phyloP scores from a whole-genome alignment of 2,329 filamentous ascomycete species.

The Remersonia thermophila region DNA sequence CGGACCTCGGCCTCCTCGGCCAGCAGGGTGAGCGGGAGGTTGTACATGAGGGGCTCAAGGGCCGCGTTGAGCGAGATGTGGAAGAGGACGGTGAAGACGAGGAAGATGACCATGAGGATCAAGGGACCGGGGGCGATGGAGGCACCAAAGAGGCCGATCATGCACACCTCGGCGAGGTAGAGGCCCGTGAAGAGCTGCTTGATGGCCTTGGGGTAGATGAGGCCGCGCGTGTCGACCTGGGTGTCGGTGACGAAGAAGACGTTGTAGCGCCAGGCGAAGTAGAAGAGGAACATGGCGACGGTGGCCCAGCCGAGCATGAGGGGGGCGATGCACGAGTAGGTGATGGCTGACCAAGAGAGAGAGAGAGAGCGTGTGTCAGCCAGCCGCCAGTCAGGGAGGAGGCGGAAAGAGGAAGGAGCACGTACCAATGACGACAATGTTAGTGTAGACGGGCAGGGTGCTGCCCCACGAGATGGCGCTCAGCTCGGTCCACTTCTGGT shows the following conservation, averaged over 20 bases:
- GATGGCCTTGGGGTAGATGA: constrained; percentile 76
- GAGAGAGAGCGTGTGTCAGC: constrained; percentile 10
- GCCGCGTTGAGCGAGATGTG: constrained; percentile 63
- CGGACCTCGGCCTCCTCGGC: constrained; percentile 30
- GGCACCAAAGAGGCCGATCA: constrained; percentile 75
- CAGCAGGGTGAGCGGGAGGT: constrained; percentile 60
- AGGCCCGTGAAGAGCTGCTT: constrained; percentile 76
- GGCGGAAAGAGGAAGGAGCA: constrained; percentile 11
- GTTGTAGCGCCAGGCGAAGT: constrained; percentile 83
- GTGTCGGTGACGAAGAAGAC: constrained; percentile 77
- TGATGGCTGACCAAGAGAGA: constrained; percentile 59
- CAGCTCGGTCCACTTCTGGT: constrained; percentile 62
- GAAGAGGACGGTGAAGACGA: constrained; percentile 64
- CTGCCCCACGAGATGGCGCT: constrained; percentile 73
- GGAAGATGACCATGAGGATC: constrained; percentile 62
- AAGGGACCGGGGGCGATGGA: constrained; percentile 54
- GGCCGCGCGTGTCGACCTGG: constrained; percentile 73
- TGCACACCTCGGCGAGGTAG: constrained; percentile 69
- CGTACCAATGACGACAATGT: constrained; percentile 66
- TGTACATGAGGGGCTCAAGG: constrained; percentile 63
- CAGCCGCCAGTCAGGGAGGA: constrained; percentile 5
- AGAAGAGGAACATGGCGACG: constrained; percentile 67
- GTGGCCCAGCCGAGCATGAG: constrained; percentile 73
- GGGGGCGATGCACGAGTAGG: constrained; percentile 77
- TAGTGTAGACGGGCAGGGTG: constrained; percentile 68